Evolutionary conservation across 345 rosid species (phyloP), one percentile per base, ranked within the genome.

Genomic region (Acer negundo): DNA sequence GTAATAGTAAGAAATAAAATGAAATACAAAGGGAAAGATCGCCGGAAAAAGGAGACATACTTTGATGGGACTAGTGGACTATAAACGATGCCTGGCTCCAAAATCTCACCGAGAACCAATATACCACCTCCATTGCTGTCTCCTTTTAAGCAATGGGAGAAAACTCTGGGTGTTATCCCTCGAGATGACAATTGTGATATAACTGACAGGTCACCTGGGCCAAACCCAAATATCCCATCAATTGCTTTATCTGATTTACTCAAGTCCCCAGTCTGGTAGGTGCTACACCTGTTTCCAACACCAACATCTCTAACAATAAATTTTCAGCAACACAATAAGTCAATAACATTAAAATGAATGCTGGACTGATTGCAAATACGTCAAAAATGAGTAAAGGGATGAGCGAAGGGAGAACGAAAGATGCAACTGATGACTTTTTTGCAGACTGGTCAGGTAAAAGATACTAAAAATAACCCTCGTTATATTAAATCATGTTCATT

Each of bases 151-250:
- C 99, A 97, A 84, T 97, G 99, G 22, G 99, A 97, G 83, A 97
- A 97, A 38, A 87, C 92, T 79, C 86, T 88, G 10, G 98, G 98
- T 35, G 98, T 84, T 75, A 93, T 79, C 40, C 96, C 96, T 46
- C 87, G 89, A 31, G 98, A 87, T 47, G 97, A 90, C 73, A 97
- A 79, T 75, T 97, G 99, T n/a, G 98, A 93, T 83, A 97, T 79
- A 64, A 94, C 90, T 56, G 98, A 97, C 76, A 93, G 77, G 55
- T 81, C 88, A 42, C 95, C 97, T 77, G 77, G 95, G 72, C 99
- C 99, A 66, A 94, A 97, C n/a, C 99, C 99, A 80, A 97, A 89
- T 75, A 97, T 97, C 72, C 99, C 98, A 88, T 97, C 99, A 19
- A 97, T 93, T 24, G 98, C 97, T 89, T 94, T 94, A 9, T 93